Base-by-base conservation (phyloP, 345 rosid species). In the Litchi chinensis region DNA sequence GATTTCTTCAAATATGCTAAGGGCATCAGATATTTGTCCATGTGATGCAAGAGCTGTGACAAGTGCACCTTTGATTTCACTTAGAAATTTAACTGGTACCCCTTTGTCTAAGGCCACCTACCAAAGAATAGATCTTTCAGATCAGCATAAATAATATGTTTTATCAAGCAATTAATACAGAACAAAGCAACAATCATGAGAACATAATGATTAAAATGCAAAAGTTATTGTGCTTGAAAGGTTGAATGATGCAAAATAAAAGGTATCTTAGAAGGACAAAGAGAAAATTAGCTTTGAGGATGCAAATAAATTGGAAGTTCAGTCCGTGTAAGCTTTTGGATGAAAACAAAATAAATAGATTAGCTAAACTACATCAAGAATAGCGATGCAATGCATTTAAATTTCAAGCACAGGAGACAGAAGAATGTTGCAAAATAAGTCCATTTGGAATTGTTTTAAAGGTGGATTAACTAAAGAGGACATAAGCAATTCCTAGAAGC, bases 11-110 rank as follows among this genome's bases (percentile, higher is more conserved):
- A 90, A 93, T 39, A 89, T 44, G 48, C 41, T 52, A 39, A 93
- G 81, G 59, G 99, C 99, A 82, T 93, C 99, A 57, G 82, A 74
- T 72, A 88, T 74, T 80, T 83, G 85, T 75, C 92, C 95, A 80
- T 82, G 80, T 56, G 87, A 87, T 65, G 95, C 98, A 79, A 96
- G 90, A 78, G 96, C 90, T 13, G 88, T 77, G 48, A 92, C 82
- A 66, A 95, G 93, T 22, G 10, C 83, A 72, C 95, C 85, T 84
- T 87, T 93, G 70, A 95, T 84, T 83, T 92, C 97, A 71, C 81
- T 84, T 71, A 81, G 77, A 86, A 68, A 68, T 71, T 71, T 82
- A 71, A 67, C 67, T 0, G 90, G 90, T 79, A 92, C 78, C 73
- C 78, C 85, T 65, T 82, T 64, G 75, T 89, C 92, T 28, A 77